These are phyloP conservation scores for Clitopilus passeckerianus DNA, from an alignment of 768 basidiomycete genomes.

Conservation along the genomic window DNA sequence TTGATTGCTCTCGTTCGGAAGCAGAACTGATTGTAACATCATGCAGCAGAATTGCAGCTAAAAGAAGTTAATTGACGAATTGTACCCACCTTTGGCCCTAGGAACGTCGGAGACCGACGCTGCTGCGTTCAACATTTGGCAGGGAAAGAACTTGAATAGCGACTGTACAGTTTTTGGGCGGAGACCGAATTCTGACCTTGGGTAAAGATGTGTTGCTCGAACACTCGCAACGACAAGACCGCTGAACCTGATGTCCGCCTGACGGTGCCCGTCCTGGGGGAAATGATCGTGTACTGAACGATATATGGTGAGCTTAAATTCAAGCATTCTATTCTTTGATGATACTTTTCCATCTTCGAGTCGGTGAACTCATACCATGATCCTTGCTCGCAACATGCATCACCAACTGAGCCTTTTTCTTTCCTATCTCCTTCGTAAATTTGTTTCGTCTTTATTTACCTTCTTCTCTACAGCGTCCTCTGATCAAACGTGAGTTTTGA, in stretches of 20 bases:
- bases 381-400: slow-evolving; percentile 79
- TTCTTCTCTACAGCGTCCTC: slow-evolving; percentile 1
- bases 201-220: too few species aligned
- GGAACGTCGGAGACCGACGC: not conserved
- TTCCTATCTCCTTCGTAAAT: slow-evolving; percentile 6
- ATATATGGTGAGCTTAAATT: slow-evolving; percentile 23
- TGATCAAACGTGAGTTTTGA: slow-evolving; percentile 6
- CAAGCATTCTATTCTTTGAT: slow-evolving; percentile 30
- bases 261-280: too few species aligned
- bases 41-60: slow-evolving; percentile 15
- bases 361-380: slow-evolving; percentile 66
- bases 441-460: slow-evolving; percentile 2
- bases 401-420: slow-evolving; percentile 46
- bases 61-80: not conserved
- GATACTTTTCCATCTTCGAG: slow-evolving; percentile 67
- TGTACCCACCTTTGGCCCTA: not conserved
- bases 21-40: slow-evolving; percentile 73
- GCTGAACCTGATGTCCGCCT: too few species aligned
- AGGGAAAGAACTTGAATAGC: not conserved
- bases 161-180: slow-evolving; percentile 44
- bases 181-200: slow-evolving; percentile 14
- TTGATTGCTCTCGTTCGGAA: slow-evolving; percentile 70
- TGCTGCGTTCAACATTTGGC: too few species aligned
- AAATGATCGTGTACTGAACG: too few species aligned
- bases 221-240: too few species aligned